Evolutionary conservation across 257 asterid species (phyloP), one percentile per base, ranked within the genome.

Genomic region (Solanum pinnatisectum): DNA sequence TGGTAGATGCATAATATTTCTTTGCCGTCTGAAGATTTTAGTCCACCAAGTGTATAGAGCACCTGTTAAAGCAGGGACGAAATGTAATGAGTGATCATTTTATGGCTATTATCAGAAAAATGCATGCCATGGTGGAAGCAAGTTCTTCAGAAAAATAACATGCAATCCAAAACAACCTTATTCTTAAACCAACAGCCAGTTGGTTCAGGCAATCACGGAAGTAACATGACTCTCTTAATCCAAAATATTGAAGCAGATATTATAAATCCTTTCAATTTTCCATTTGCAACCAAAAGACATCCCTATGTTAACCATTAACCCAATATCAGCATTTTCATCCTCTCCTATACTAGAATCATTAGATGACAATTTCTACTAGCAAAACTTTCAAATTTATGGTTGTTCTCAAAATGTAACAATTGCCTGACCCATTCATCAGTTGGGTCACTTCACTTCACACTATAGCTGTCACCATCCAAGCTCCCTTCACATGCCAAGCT

Each of bases 1-100:
- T 91, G 71, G 99, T 92, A 86, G 99, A 93, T 83, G 99, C 98
- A 91, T 95, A 96, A 87, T 97, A 97, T 92, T 97, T 97, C 95
- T 94, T 96, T 11, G 99, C 98, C 44, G 95, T 93, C 86, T 95
- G 98, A 89, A 96, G 92, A 91, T 97, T 97, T 92, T 65, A 94
- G 94, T 89, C 99, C 99, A 88, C 99, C 98, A 67, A 95, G 92
- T 78, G 99, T 97, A 91, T 96, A 97, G 52, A 95, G 98, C 90
- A 97, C 98, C 98, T 97, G 72, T 78, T 89, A 33, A 10, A 52
- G 44, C 22, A 32, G 16, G 1, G 39, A 81, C 3, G 12, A 82
- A 82, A 10, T 6, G 65, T 32, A 23, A 81, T 0, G 71, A 82
- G 46, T 20, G 30, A 49, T 16, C 18, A 49, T 32, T 82, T 82